Evolutionary conservation across 1,284 basidiomycete genomes (phyloP).

Genomic region (Fomitiporia mediterranea): DNA sequence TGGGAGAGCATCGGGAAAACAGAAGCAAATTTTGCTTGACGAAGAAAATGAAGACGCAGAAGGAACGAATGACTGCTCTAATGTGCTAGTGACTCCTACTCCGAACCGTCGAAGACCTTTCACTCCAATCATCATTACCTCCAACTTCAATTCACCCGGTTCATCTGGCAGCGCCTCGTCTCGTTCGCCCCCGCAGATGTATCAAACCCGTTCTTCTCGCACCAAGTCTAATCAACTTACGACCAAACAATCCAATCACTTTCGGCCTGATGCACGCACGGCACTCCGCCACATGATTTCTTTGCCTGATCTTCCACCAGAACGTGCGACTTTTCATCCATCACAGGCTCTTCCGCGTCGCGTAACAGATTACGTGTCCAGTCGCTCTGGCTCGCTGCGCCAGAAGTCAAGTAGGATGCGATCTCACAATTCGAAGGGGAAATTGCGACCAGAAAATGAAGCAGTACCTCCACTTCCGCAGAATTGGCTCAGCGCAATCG

Average conservation of each 20-base stretch:
- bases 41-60: neutral
- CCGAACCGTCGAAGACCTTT: slow-evolving; percentile 14
- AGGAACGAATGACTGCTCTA: neutral
- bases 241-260: neutral
- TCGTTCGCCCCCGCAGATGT: slow-evolving; percentile 6
- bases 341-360: slow-evolving; percentile 33
- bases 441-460: slow-evolving; percentile 11
- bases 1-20: slow-evolving; percentile 12
- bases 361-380: slow-evolving; percentile 14
- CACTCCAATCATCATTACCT: slow-evolving; percentile 11
- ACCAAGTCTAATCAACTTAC: neutral
- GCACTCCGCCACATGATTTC: slow-evolving; percentile 69
- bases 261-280: slow-evolving; percentile 47
- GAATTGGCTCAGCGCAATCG: slow-evolving; percentile 60
- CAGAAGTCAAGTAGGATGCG: neutral
- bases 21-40: neutral
- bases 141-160: slow-evolving; percentile 16
- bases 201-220: neutral
- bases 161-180: slow-evolving; percentile 18
- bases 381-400: neutral
- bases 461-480: slow-evolving; percentile 43
- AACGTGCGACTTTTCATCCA: too few species aligned
- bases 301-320: slow-evolving; percentile 42
- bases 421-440: neutral
- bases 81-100: slow-evolving; percentile 11